phyloP scores from a whole-genome alignment of 2,329 filamentous ascomycete genomes.

The Pestalotiopsis sp. region DNA sequence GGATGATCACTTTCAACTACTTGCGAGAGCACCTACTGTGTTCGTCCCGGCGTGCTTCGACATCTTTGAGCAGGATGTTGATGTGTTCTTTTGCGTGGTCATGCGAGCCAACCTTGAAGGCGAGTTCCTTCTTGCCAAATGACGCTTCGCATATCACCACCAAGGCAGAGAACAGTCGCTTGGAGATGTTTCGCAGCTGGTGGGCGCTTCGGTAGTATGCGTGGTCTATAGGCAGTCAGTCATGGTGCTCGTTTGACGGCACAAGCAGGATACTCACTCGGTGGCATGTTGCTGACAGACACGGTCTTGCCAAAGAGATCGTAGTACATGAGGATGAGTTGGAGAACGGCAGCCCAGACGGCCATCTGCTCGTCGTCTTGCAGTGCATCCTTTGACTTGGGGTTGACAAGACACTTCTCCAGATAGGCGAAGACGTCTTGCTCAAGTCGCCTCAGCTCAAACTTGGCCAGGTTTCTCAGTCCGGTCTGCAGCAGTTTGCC shows the following conservation, averaged over 20 bases:
- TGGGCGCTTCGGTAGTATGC: constrained; percentile 14
- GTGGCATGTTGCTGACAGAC: background rate
- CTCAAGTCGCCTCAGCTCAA: constrained; percentile 26
- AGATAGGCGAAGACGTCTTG: constrained; percentile 22
- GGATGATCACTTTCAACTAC: constrained; percentile 22
- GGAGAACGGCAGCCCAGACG: constrained; percentile 51
- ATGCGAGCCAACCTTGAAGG: background rate
- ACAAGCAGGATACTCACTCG: background rate
- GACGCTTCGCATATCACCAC: constrained; percentile 30
- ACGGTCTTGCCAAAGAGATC: constrained; percentile 33
- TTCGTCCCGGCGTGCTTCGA: background rate
- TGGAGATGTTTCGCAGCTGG: constrained; percentile 17
- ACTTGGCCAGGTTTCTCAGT: constrained; percentile 25
- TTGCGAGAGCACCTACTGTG: background rate
- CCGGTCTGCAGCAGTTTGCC: constrained; percentile 31
- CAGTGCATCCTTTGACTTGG: constrained; percentile 1
- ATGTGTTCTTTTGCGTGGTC: background rate
- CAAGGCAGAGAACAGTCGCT: constrained; percentile 25
- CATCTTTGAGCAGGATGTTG: background rate
- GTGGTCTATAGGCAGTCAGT: background rate
- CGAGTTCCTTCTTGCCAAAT: background rate
- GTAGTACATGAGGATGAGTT: constrained; percentile 49
- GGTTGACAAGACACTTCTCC: constrained; percentile 16
- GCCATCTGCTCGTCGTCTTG: constrained; percentile 38
- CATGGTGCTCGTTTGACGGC: background rate